phyloP scores from a whole-genome alignment of 2,329 filamentous ascomycete genomes.

The Colletotrichum chrysophilum region DNA sequence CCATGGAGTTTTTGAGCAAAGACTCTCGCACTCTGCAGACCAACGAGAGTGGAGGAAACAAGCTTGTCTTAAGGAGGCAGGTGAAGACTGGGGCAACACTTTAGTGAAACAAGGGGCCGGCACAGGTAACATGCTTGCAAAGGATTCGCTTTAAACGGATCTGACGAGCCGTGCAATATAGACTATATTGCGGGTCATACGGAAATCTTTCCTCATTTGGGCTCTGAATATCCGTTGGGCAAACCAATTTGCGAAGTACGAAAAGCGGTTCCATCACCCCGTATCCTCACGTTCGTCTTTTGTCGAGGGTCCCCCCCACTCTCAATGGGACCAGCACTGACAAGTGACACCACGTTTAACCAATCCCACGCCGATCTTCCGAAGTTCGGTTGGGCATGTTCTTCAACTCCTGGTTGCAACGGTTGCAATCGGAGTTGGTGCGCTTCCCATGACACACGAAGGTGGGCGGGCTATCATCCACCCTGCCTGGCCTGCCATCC shows the following conservation, averaged over 20 bases:
- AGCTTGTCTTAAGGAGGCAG: slow-evolving; percentile 2
- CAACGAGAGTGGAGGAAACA: background rate
- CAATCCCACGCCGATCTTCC: background rate
- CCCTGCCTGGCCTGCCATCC: background rate
- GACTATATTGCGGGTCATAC: background rate
- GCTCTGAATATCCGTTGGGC: background rate
- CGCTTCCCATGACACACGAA: background rate
- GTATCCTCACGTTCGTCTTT: background rate
- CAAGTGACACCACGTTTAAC: background rate
- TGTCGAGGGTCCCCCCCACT: background rate
- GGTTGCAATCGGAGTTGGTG: background rate
- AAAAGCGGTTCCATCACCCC: background rate
- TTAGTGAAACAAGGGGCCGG: background rate
- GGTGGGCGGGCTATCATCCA: background rate
- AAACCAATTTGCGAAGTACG: background rate
- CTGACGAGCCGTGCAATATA: background rate
- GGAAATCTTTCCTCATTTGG: background rate
- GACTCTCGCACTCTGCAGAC: background rate
- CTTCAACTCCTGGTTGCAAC: background rate
- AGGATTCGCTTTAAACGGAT: background rate
- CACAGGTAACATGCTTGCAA: background rate
- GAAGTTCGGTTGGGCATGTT: background rate
- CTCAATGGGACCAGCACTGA: background rate
- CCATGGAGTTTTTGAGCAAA: background rate
- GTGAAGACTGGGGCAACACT: background rate